A percentile compares a stretch with the other conserved stretches of the same genome.
Evolutionary conservation across 2,329 filamentous ascomycete genomes (phyloP).

Genomic region (Ceratocystis lukuohia): DNA sequence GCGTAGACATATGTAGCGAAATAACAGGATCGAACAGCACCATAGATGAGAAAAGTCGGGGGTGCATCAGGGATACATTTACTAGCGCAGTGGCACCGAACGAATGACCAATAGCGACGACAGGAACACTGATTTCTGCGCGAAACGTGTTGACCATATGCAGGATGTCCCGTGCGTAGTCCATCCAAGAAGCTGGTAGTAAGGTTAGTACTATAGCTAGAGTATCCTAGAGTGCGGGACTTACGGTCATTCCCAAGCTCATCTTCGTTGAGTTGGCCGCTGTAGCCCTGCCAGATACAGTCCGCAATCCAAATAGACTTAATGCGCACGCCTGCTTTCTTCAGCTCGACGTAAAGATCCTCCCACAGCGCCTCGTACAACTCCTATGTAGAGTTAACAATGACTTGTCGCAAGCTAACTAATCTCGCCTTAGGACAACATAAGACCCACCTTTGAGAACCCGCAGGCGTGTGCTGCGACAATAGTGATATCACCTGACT

Average conservation of each 20-base stretch:
- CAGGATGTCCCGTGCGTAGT: slow-evolving; percentile 72
- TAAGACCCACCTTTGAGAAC: slow-evolving; percentile 59
- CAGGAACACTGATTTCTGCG: slow-evolving; percentile 49
- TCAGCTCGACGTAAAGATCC: slow-evolving; percentile 51
- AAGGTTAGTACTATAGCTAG: not conserved
- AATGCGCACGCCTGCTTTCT: slow-evolving; percentile 49
- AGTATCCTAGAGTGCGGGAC: slow-evolving; percentile 24
- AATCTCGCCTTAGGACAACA: not conserved
- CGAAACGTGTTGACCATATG: slow-evolving; percentile 78
- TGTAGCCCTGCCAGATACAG: slow-evolving; percentile 71
- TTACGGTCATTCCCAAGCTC: slow-evolving; percentile 71
- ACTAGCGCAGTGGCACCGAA: slow-evolving; percentile 67
- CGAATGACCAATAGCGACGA: slow-evolving; percentile 78
- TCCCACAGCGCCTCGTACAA: slow-evolving; percentile 88
- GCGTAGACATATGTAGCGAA: slow-evolving; percentile 30
- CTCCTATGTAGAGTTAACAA: slow-evolving; percentile 42
- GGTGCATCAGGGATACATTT: slow-evolving; percentile 62
- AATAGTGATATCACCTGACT: slow-evolving; percentile 68
- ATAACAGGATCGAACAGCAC: slow-evolving; percentile 80
- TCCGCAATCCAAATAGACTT: slow-evolving; percentile 83
- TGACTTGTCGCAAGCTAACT: not conserved
- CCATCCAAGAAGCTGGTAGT: slow-evolving; percentile 65
- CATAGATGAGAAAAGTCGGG: slow-evolving; percentile 61
- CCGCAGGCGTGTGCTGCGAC: slow-evolving; percentile 82
- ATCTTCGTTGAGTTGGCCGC: slow-evolving; percentile 61